Base-by-base conservation (phyloP, 148 eudicot species). In the Vaccinium corymbosum region DNA sequence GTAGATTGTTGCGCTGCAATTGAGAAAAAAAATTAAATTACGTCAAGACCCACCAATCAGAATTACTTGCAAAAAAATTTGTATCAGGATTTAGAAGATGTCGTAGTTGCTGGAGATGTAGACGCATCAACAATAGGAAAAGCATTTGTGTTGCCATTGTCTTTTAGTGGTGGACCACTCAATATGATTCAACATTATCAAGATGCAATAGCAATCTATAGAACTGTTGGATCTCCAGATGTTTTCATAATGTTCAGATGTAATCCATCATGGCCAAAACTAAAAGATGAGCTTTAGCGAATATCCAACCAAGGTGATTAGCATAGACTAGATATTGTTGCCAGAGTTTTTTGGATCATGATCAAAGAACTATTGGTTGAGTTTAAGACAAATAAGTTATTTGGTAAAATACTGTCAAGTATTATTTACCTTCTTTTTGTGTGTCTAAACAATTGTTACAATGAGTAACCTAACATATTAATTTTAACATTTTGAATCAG, bases 1-100 rank as follows among this genome's bases (percentile, higher is more conserved):
- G 81, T 79, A 25, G 81, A 79, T 29, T 79, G 25, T 79, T 56
- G 56, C 53, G 70, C 68, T 12, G 50, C 81, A 15, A 79, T 79
- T 15, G 68, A 56, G 6, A 38, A 78, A 78, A 78, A 12, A 14
- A 19, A 5, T 52, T 78, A 14, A 55, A 78, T 52, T 78, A 11
- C 3, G n/a, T 78, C 20, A 78, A 29, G 42, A n/a, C 38, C 48
- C 17, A 78, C 29, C 62, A 78, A 25, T 16, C 19, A 4, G 6
- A 22, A 2, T 48, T 78, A n/a, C 0, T 5, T 50, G 1, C 35
- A 32, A 32, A 32, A 32, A 32, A 32, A 32, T 32, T 32, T 32
- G 35, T 32, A 32, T 32, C 35, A 1, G 35, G 35, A 12, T 27
- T 20, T 57, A 16, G 64, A 57, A 16, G 64, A 59, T 59, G n/a